Base-by-base conservation (phyloP, 805 yeast species). In the Tetrapisispora arboricola region DNA sequence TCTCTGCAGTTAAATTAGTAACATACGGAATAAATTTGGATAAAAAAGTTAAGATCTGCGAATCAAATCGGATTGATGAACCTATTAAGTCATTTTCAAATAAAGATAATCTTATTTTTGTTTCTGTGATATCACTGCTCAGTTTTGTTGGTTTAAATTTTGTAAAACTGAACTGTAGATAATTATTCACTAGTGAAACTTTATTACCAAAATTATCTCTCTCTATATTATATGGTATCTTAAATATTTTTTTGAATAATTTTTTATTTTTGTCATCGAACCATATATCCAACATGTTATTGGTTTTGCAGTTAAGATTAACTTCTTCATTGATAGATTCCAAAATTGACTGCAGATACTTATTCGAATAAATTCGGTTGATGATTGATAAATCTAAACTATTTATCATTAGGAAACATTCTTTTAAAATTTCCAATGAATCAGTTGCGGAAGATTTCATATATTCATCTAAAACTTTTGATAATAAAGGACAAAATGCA, bases 401-500 rank as follows among this genome's bases (percentile, higher is more conserved):
- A 43, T 59, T 58, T 12, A 58, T 28, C 46, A 57, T 43, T 16
- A 45, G 40, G 21, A 49, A 55, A 36, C 51, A 51, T 24, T 54
- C 56, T n/a, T 39, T 41, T 16, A 58, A 39, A 10, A 51, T 28
- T 2, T 38, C 37, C 8, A 44, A 34, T 10, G 41, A 28, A 13
- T 32, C 36, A n/a, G 29, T 32, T 6, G 38, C 43, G 25, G 38
- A 32, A 32, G 4, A 50, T 49, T 43, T 30, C 46, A 63, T 52
- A 36, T 60, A 61, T 4, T 39, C 37, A 20, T 57, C 78, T 33
- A 80, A 63, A 5, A 78, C 67, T 27, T 75, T 67, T 35, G 74
- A 56, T 31, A 80, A 53, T 40, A 79, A 49, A 7, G 84, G 85
- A 50, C 73, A 75, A 60, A 78, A 76, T 29, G 71, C 68, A 43